These are phyloP conservation scores for Cadophora sp. DNA, from an alignment of 2,329 filamentous ascomycete species.

Conservation along the genomic window DNA sequence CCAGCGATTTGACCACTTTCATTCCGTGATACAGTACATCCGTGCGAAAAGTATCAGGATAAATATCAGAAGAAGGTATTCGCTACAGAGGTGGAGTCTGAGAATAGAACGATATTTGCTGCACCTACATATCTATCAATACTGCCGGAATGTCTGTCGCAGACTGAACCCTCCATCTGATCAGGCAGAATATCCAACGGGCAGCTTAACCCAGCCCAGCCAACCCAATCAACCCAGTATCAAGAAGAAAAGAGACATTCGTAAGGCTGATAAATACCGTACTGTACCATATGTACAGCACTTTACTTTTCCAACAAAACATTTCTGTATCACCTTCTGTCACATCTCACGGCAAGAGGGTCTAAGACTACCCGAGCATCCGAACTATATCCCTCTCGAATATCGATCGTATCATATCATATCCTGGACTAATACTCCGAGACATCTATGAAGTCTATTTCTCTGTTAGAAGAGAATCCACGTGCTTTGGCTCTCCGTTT, in stretches of 20 bases:
- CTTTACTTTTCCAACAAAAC: background rate
- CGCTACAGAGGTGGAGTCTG: background rate
- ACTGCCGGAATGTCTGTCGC: background rate
- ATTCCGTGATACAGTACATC: background rate
- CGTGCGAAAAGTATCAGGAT: slow-evolving; percentile 7
- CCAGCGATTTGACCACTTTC: background rate
- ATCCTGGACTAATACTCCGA: slow-evolving; percentile 2
- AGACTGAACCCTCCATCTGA: background rate
- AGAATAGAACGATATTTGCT: background rate
- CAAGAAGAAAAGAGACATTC: slow-evolving; percentile 7
- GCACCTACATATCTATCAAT: background rate
- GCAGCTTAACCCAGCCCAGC: background rate
- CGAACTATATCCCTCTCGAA: slow-evolving; percentile 12
- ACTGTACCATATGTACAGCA: too few species aligned
- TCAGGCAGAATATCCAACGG: slow-evolving; percentile 7
- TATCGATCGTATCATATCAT: background rate
- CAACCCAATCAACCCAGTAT: background rate
- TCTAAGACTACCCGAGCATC: slow-evolving; percentile 13
- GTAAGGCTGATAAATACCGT: slow-evolving; percentile 13
- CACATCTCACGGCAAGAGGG: slow-evolving; percentile 1
- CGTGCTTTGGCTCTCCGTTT: background rate
- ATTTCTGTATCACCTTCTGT: slow-evolving; percentile 11
- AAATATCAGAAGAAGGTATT: background rate
- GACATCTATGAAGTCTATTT: background rate
- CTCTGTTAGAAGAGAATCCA: background rate